Conservation (phyloP, 2,329 filamentous ascomycete species). For the Colletotrichum sp. region DNA sequence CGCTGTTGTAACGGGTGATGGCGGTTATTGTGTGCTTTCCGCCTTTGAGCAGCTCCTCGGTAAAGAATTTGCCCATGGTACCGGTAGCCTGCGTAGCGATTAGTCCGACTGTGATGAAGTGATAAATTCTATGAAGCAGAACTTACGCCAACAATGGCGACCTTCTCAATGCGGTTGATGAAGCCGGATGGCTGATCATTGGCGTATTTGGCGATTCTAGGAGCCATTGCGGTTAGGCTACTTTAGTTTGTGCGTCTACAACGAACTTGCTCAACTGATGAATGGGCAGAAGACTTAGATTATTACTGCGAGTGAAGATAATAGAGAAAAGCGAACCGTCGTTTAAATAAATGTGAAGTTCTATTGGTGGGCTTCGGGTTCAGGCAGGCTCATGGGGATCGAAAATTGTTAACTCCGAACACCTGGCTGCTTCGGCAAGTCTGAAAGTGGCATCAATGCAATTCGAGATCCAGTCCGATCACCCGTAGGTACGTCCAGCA, state of each 20-base stretch:
- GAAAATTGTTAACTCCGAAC: background rate
- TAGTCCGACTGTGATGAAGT: background rate
- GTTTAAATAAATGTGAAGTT: background rate
- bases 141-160: constrained; percentile 54
- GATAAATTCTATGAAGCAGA: background rate
- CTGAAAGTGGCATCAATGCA: background rate
- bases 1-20: constrained; percentile 51
- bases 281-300: background rate
- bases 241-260: background rate
- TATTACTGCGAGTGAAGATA: background rate
- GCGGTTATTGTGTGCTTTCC: constrained; percentile 59
- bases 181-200: constrained; percentile 41
- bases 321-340: background rate
- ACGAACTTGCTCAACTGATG: background rate
- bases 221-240: background rate
- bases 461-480: background rate
- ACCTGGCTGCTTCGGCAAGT: background rate
- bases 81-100: constrained; percentile 39
- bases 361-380: background rate
- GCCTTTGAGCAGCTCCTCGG: constrained; percentile 46
- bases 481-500: background rate
- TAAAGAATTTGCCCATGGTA: constrained; percentile 44
- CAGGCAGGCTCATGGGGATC: background rate
- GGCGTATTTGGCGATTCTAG: constrained; percentile 26
- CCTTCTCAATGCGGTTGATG: constrained; percentile 44